These are phyloP conservation scores for Trypanosoma melophagium DNA, from an alignment of 208 protist species.

Conservation along the genomic window DNA sequence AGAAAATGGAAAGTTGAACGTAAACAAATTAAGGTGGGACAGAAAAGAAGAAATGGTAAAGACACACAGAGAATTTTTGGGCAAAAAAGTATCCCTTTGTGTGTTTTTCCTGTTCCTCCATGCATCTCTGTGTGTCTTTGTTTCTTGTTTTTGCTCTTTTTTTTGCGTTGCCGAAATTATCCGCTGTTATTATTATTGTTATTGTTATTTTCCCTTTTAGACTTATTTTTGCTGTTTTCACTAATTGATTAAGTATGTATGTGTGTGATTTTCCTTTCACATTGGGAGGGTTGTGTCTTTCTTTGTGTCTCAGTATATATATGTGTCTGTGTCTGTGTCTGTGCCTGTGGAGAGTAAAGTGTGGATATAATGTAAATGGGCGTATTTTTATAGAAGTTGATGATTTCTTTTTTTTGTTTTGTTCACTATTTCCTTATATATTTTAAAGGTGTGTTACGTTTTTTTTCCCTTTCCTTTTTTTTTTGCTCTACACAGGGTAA, in stretches of 20 bases:
- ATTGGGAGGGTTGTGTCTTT: too few relatives aligned
- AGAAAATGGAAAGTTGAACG: neutral
- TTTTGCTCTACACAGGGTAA: conserved; percentile 1
- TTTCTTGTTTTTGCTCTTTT: too few relatives aligned
- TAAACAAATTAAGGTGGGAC: neutral
- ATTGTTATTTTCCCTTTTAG: conserved; percentile 2
- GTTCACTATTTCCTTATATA: too few relatives aligned
- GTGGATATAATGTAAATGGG: too few relatives aligned
- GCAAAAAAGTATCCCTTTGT: neutral
- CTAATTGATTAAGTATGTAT: too few relatives aligned
- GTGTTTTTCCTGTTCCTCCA: conserved; percentile 7
- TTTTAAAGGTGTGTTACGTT: neutral
- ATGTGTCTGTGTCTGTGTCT: too few relatives aligned
- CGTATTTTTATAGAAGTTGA: too few relatives aligned
- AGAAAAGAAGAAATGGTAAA: neutral
- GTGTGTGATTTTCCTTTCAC: too few relatives aligned
- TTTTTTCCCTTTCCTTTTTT: conserved; percentile 7
- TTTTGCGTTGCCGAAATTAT: neutral
- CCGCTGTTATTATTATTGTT: neutral
- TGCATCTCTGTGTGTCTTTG: neutral
- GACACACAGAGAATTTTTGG: neutral
- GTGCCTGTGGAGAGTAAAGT: too few relatives aligned
- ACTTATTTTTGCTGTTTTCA: too few relatives aligned
- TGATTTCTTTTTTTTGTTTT: too few relatives aligned
- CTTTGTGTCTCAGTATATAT: too few relatives aligned